Base-by-base conservation (phyloP, 2,329 filamentous ascomycete genomes). In the Phaeosphaeriaceae sp. region DNA sequence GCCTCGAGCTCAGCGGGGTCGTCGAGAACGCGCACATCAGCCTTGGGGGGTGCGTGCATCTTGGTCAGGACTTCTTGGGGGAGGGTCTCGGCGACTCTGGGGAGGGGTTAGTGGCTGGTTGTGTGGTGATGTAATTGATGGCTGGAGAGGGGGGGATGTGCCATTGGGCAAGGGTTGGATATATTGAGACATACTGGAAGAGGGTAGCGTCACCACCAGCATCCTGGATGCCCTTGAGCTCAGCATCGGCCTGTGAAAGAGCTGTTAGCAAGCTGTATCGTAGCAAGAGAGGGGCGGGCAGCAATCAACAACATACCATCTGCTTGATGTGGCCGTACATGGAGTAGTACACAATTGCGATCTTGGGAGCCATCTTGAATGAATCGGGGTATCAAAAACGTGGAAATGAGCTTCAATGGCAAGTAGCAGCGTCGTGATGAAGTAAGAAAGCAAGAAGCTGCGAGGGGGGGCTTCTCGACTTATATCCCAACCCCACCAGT, bases 11-110 rank as follows among this genome's bases (percentile, higher is more conserved):
- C 82, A 13, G 85, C 77, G 50, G 86, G 84, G 70, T 84, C 81
- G 58, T 89, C 83, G 68, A 92, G 78, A 57, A 88, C 67, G 19
- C 73, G 85, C 76, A 95, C 82, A 74, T 86, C 83, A 65, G 85
- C 78, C 84, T 97, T 96, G 67, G 88, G 76, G 4, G 93, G 91
- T 27, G 95, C 95, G 82, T 96, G 80, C 93, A 99, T 96, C 87
- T 97, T 97, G 68, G 77, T 71, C 57, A 98, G 86, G 65, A 97
- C 90, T 1, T 97, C 93, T 40, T 91, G 73, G 36, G 91, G 73
- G 48, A 99, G 92, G 17, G 95, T 98, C 85, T 99, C 95, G 54
- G 87, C 79, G 75, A 98, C 84, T 76, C 88, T 90, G 61, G 21
- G 25, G 41, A 41, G 31, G 9, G 19, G 9, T 54, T 21, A 59